Percentiles rank a stretch among this genome's conserved stretches.
Conservation (phyloP, 257 asterid species). For the Solanum dulcamara region DNA sequence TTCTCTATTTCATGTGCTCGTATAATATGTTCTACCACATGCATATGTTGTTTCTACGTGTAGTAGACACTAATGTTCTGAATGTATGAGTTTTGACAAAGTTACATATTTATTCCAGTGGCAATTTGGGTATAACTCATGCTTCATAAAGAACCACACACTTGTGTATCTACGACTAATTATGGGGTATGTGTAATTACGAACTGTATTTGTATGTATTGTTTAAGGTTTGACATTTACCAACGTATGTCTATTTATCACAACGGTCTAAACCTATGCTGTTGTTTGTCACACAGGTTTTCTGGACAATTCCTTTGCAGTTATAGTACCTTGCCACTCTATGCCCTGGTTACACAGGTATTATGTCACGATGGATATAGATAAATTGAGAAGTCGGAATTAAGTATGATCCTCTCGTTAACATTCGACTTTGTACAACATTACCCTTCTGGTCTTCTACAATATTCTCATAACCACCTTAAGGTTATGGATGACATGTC, state of each 20-base stretch:
- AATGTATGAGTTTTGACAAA: constrained; percentile 5
- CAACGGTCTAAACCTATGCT: not conserved
- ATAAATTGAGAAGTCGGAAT: not conserved
- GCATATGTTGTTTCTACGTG: not conserved
- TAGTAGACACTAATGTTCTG: not conserved
- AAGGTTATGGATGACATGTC: not conserved
- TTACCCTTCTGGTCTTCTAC: not conserved
- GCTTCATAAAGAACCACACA: constrained; percentile 75
- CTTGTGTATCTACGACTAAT: constrained; percentile 73
- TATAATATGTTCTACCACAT: not conserved
- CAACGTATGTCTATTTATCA: not conserved
- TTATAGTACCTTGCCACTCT: constrained; percentile 90
- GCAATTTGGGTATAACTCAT: constrained; percentile 95
- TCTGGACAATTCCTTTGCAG: constrained; percentile 83
- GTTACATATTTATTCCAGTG: constrained; percentile 44
- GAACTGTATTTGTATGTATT: not conserved
- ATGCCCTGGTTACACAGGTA: constrained; percentile 92
- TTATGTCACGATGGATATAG: not conserved
- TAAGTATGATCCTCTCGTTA: not conserved
- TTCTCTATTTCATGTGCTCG: not conserved
- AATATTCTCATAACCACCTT: not conserved
- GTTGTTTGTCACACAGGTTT: constrained; percentile 30
- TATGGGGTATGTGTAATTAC: constrained; percentile 51
- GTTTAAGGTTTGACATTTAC: not conserved
- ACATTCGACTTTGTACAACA: not conserved